These are phyloP conservation scores for Vaccinium macrocarpon DNA, from an alignment of 148 eudicot genomes.

Conservation along the genomic window DNA sequence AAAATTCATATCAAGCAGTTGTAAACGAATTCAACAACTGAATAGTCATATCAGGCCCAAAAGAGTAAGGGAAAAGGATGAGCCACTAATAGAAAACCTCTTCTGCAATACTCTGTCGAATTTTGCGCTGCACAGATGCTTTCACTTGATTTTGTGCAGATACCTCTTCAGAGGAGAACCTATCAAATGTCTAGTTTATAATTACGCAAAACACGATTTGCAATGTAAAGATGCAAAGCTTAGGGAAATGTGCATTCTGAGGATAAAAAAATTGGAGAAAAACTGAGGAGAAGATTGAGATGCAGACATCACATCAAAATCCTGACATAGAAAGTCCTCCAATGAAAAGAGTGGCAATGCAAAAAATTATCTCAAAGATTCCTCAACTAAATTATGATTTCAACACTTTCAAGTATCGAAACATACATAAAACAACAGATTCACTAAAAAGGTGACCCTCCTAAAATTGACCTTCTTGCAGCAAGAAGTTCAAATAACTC, in stretches of 20 bases:
- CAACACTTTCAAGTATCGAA: neutral
- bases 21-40: neutral
- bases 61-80: neutral
- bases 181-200: slow-evolving; percentile 18
- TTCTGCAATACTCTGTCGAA: slow-evolving; percentile 88
- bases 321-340: neutral
- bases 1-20: slow-evolving; percentile 6
- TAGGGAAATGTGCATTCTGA: neutral
- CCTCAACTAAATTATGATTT: neutral
- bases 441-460: neutral
- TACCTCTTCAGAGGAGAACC: slow-evolving; percentile 90
- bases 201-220: neutral
- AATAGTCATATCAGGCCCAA: neutral
- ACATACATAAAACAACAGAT: neutral
- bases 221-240: neutral
- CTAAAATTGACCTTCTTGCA: neutral
- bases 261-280: neutral
- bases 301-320: neutral
- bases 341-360: neutral
- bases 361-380: neutral
- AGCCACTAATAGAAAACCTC: slow-evolving; percentile 45
- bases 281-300: neutral
- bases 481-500: neutral
- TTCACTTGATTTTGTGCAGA: slow-evolving; percentile 99
- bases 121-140: slow-evolving; percentile 91